Conservation (phyloP, 192 early-diverging fungal species). For the Dimargaris cristalligena region DNA sequence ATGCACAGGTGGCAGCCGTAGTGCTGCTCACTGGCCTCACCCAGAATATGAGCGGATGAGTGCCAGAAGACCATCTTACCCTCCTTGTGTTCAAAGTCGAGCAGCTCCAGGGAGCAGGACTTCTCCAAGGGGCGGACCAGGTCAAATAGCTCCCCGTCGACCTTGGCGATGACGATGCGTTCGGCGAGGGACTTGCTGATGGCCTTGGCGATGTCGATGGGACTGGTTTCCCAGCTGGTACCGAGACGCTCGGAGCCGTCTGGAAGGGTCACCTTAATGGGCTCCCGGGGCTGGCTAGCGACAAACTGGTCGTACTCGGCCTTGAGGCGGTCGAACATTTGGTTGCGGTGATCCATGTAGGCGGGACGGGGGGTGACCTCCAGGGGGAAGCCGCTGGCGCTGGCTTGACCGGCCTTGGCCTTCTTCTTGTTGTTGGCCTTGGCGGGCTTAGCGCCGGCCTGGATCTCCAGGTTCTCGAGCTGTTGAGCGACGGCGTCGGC, state of each 20-base stretch:
- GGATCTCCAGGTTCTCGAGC: too few relatives aligned
- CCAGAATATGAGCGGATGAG: conserved; percentile 91
- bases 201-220: conserved; percentile 72
- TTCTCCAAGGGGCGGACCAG: conserved; percentile 70
- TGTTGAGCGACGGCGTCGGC: too few relatives aligned
- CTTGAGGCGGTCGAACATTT: conserved; percentile 64
- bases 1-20: conserved; percentile 96
- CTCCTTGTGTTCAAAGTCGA: conserved; percentile 89
- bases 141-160: conserved; percentile 80
- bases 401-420: conserved; percentile 16
- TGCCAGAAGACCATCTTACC: conserved; percentile 97
- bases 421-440: conserved; percentile 33
- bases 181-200: conserved; percentile 85
- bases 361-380: conserved; percentile 45
- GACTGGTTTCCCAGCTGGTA: conserved; percentile 85
- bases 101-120: conserved; percentile 63
- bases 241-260: conserved; percentile 70
- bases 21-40: conserved; percentile 93
- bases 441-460: conserved; percentile 16
- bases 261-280: conserved; percentile 73
- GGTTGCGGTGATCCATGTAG: conserved; percentile 61
- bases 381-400: conserved; percentile 23
- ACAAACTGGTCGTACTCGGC: conserved; percentile 33
- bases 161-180: conserved; percentile 87
- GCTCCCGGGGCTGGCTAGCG: conserved; percentile 51